Evolutionary conservation across 1,139 yeast genomes (phyloP), one percentile per base, ranked within the genome.

Genomic region (Yamadazyma spencermartinsiae): DNA sequence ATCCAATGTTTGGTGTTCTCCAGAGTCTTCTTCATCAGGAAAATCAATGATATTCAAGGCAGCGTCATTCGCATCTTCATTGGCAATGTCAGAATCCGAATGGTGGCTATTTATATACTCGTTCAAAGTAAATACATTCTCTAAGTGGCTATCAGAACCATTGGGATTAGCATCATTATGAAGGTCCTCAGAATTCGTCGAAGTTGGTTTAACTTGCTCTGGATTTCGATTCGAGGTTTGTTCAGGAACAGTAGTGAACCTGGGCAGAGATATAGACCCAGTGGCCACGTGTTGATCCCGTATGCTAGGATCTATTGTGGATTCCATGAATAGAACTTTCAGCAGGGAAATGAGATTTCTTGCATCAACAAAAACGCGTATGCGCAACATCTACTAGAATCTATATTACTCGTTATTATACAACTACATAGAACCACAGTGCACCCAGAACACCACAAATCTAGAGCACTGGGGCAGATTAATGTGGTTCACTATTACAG

Each of bases 71-170:
- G 30, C 6, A 9, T 17, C 29, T 19, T 31, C 28, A 10, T 38
- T 2, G 28, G 10, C 16, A 11, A 19, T 14, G 16, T 36, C 41
- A 20, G 14, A 23, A 2, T 40, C 41, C 1, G 31, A 12, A 8
- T 24, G 25, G 14, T 26, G 39, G 27, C 34, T 34, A 12, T 47
- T 37, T 30, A 75, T 58, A 49, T 81, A 88, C 33, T 80, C 80
- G 53, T 83, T 67, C 53, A 87, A 87, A 1, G 74, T 74, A 23
- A 42, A 36, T 23, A 35, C 43, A 9, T 39, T 28, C 35, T 45
- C 45, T 3, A 42, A 25, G 16, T 37, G 29, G n/a, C 15, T 20
- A 16, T 13, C 35, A 7, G 30, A 26, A 5, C 10, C 10, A 7
- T 20, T 10, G 23, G 7, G 23, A 20, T 20, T 20, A 20, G 10